These are phyloP conservation scores for Capronia americana DNA, from an alignment of 2,329 filamentous ascomycete genomes.

Conservation along the genomic window DNA sequence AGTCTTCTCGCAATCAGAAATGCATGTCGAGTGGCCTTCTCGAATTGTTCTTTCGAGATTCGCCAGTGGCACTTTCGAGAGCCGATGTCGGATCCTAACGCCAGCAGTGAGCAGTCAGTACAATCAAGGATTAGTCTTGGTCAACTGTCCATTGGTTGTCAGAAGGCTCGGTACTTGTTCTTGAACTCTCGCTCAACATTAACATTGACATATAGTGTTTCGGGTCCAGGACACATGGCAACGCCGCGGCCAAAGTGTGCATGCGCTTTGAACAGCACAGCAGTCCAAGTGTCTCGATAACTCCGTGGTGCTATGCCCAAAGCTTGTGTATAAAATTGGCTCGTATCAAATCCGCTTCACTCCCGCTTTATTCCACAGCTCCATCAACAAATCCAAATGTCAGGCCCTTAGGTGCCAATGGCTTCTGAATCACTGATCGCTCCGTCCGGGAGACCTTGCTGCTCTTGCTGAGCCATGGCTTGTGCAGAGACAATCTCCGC, in stretches of 20 bases:
- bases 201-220: slow-evolving; percentile 16
- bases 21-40: neutral
- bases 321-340: slow-evolving; percentile 14
- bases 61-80: neutral
- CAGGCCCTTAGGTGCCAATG: slow-evolving; percentile 7
- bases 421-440: slow-evolving; percentile 36
- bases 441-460: slow-evolving; percentile 63
- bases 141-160: neutral
- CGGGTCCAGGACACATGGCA: slow-evolving; percentile 5
- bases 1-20: neutral
- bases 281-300: slow-evolving; percentile 13
- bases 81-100: neutral
- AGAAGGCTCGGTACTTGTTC: neutral
- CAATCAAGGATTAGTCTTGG: neutral
- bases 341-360: neutral
- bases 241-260: slow-evolving; percentile 16
- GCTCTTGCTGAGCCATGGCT: slow-evolving; percentile 93
- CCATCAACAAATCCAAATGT: neutral
- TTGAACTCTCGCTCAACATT: slow-evolving; percentile 15
- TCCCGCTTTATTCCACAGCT: neutral
- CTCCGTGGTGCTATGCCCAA: slow-evolving; percentile 24
- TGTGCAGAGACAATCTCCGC: slow-evolving; percentile 98
- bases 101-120: neutral
- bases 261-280: slow-evolving; percentile 1
- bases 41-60: slow-evolving; percentile 2